These are phyloP conservation scores for Mayamaea pseudoterrestris DNA, from an alignment of 108 stramenopile species.

Conservation along the genomic window DNA sequence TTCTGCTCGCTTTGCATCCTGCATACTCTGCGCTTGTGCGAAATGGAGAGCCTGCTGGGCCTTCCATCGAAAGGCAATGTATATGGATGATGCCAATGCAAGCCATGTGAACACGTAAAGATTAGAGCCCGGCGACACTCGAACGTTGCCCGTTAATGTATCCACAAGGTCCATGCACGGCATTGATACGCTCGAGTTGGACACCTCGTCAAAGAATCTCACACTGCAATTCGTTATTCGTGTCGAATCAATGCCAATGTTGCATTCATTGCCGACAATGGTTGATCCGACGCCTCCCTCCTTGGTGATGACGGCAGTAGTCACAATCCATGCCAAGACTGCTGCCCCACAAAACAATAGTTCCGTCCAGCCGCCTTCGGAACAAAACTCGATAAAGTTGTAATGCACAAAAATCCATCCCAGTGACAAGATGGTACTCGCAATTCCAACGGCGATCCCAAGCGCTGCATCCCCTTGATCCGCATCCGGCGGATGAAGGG, in stretches of 20 bases:
- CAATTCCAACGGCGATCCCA: slow-evolving; percentile 33
- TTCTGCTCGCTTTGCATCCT: slow-evolving; percentile 4
- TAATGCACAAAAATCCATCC: slow-evolving; percentile 57
- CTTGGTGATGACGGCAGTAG: slow-evolving; percentile 22
- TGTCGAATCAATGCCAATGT: neutral
- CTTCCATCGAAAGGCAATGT: slow-evolving; percentile 55
- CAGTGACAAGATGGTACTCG: slow-evolving; percentile 18
- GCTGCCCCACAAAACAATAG: slow-evolving; percentile 14
- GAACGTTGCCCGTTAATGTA: neutral
- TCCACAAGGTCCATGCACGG: slow-evolving; percentile 1
- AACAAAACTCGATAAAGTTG: slow-evolving; percentile 30
- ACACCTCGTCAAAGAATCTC: neutral
- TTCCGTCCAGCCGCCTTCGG: slow-evolving; percentile 37
- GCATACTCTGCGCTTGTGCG: slow-evolving; percentile 34
- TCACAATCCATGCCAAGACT: slow-evolving; percentile 24
- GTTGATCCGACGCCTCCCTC: slow-evolving; percentile 27
- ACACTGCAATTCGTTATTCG: neutral
- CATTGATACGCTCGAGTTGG: neutral
- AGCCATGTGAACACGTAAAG: slow-evolving; percentile 43
- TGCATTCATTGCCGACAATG: slow-evolving; percentile 9
- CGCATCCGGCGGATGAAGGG: neutral
- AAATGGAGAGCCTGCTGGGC: slow-evolving; percentile 57
- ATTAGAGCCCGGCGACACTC: slow-evolving; percentile 51
- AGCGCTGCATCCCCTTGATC: slow-evolving; percentile 23
- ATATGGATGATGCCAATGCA: slow-evolving; percentile 30